phyloP scores from a whole-genome alignment of 2,329 filamentous ascomycete species.

The Phaeophleospora eucalypticola region DNA sequence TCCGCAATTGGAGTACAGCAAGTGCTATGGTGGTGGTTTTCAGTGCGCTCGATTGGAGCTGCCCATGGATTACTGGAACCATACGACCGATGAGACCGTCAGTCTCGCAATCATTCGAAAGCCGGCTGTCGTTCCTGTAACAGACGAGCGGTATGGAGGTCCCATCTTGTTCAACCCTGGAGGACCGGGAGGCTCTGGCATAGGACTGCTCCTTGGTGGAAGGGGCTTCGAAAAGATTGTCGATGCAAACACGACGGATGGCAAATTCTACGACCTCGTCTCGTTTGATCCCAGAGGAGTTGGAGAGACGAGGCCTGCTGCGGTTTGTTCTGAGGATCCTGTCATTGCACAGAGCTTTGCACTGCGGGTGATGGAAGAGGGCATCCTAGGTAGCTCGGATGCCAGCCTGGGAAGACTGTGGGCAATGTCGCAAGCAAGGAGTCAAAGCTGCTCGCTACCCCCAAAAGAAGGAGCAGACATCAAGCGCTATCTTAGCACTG shows the following conservation, averaged over 20 bases:
- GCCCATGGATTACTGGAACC: constrained; percentile 45
- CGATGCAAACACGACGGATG: constrained; percentile 25
- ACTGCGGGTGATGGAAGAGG: constrained; percentile 36
- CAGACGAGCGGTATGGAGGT: constrained; percentile 39
- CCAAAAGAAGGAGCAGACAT: constrained; percentile 33
- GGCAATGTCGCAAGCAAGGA: constrained; percentile 39
- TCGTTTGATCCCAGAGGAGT: constrained; percentile 46
- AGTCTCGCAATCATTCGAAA: constrained; percentile 45
- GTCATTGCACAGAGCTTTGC: constrained; percentile 35
- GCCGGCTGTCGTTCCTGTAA: constrained; percentile 40
- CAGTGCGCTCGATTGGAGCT: constrained; percentile 48
- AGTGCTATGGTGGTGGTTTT: constrained; percentile 43
- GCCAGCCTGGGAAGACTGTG: constrained; percentile 40
- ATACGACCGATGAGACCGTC: constrained; percentile 33
- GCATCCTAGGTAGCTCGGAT: constrained; percentile 35
- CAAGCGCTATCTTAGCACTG: constrained; percentile 44
- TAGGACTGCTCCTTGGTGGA: constrained; percentile 27
- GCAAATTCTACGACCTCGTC: constrained; percentile 41
- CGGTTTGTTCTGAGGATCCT: constrained; percentile 33
- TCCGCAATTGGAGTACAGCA: constrained; percentile 12
- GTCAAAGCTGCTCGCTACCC: constrained; percentile 24
- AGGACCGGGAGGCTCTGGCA: constrained; percentile 42
- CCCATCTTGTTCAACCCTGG: constrained; percentile 43
- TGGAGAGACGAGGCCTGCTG: constrained; percentile 33
- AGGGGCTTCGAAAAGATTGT: constrained; percentile 22